Evolutionary conservation across 768 basidiomycete genomes (phyloP).

Genomic region (Russula sp.): DNA sequence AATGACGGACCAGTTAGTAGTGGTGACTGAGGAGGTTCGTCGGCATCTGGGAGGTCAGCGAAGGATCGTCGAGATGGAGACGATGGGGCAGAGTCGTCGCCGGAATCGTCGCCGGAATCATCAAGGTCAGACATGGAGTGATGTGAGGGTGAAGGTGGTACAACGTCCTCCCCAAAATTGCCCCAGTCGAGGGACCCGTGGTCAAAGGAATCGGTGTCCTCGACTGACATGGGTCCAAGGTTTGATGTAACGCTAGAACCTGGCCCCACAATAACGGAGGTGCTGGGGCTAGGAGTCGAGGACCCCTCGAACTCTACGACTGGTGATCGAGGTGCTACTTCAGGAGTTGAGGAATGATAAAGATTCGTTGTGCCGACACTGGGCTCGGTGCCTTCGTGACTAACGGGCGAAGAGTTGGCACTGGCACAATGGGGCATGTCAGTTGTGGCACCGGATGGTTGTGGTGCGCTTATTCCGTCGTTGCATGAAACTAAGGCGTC

Average conservation of each 20-base stretch:
- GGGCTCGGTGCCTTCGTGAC: neutral
- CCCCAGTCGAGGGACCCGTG: neutral
- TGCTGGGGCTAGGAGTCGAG: neutral
- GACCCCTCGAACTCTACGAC: neutral
- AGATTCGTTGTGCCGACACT: neutral
- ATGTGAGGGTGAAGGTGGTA: slow-evolving; percentile 12
- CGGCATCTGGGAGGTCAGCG: slow-evolving; percentile 24
- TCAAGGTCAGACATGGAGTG: neutral
- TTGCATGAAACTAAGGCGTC: neutral
- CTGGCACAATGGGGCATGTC: neutral
- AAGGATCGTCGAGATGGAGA: slow-evolving; percentile 29
- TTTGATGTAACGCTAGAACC: neutral
- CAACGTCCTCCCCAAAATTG: neutral
- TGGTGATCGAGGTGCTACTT: neutral
- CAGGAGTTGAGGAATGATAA: no score
- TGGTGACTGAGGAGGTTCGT: slow-evolving; percentile 12
- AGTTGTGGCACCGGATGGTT: neutral
- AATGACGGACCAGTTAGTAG: slow-evolving; percentile 29
- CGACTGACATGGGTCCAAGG: neutral
- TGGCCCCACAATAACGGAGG: neutral
- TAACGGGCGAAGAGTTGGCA: neutral
- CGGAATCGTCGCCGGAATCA: slow-evolving; percentile 13
- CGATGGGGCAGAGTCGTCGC: slow-evolving; percentile 1
- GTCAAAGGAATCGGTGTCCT: neutral
- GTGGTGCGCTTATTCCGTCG: neutral